Percentiles rank a stretch among this genome's conserved stretches.
phyloP scores from a whole-genome alignment of 2,329 filamentous ascomycete genomes.

The Arachnomyces sp. region DNA sequence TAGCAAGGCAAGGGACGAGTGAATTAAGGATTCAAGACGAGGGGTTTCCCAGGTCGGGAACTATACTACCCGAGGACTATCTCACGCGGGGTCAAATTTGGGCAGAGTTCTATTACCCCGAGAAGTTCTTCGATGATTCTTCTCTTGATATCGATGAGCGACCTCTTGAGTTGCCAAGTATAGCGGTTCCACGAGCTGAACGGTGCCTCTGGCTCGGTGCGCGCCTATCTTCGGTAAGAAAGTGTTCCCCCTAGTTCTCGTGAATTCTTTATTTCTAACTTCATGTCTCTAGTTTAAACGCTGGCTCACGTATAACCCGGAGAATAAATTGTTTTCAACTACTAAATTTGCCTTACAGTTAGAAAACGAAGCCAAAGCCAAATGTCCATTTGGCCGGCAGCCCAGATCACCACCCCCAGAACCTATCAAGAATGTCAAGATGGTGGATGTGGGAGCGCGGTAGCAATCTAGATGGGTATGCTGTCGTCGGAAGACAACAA shows the following conservation, averaged over 20 bases:
- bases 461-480: not conserved
- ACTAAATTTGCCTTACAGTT: constrained; percentile 11
- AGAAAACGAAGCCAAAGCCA: constrained; percentile 11
- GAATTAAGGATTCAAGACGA: constrained; percentile 28
- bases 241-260: not conserved
- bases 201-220: constrained; percentile 45
- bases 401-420: not conserved
- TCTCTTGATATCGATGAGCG: constrained; percentile 49
- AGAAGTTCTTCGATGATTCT: constrained; percentile 42
- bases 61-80: constrained; percentile 50
- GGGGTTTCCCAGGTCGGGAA: constrained; percentile 36
- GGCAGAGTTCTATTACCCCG: constrained; percentile 41
- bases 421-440: not conserved
- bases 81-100: constrained; percentile 48
- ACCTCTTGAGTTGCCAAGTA: constrained; percentile 42
- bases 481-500: no score
- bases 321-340: constrained; percentile 14
- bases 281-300: constrained; percentile 10
- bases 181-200: constrained; percentile 41
- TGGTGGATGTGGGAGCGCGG: constrained; percentile 2
- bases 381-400: constrained; percentile 1
- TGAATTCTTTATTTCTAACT: not conserved
- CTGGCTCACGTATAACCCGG: constrained; percentile 17
- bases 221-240: constrained; percentile 35
- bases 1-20: constrained; percentile 34